Conservation (phyloP, 2,329 filamentous ascomycete genomes). For the Aspergillus niger region DNA sequence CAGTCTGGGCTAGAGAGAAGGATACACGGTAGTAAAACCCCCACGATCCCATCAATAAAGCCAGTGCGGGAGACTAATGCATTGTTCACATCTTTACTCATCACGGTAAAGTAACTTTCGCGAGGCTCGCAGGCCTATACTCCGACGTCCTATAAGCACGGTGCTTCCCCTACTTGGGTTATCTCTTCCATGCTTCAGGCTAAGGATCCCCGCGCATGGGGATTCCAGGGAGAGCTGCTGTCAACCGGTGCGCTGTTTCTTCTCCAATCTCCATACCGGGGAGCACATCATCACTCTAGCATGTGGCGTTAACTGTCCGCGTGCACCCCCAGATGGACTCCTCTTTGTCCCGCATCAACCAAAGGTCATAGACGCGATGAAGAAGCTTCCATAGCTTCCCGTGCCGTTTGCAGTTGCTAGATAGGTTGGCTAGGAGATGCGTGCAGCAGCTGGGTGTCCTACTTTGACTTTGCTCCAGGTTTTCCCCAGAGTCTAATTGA, state of each 20-base stretch:
- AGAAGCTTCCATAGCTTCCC: slow-evolving; percentile 16
- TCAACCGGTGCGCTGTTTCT: not conserved
- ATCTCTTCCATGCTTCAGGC: not conserved
- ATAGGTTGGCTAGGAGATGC: not conserved
- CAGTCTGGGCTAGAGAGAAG: not conserved
- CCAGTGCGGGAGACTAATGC: slow-evolving; percentile 2
- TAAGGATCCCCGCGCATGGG: not conserved
- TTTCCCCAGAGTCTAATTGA: slow-evolving; percentile 7
- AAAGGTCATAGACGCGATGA: slow-evolving; percentile 16
- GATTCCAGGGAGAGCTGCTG: not conserved
- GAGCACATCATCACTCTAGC: slow-evolving; percentile 18
- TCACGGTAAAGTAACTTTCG: not conserved
- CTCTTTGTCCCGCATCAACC: slow-evolving; percentile 5
- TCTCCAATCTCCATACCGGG: not conserved
- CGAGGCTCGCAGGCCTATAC: not conserved
- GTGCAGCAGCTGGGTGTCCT: slow-evolving; percentile 4
- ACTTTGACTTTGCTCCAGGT: slow-evolving; percentile 5
- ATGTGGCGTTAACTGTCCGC: slow-evolving; percentile 15
- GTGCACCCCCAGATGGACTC: slow-evolving; percentile 12
- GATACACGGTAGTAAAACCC: not conserved
- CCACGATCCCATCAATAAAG: slow-evolving; percentile 5
- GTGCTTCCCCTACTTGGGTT: not conserved
- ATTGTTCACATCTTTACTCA: not conserved
- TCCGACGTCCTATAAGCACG: not conserved
- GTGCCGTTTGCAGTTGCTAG: slow-evolving; percentile 13